phyloP scores from a whole-genome alignment of 805 yeast species.

The Tetrapisispora taiwanensis region DNA sequence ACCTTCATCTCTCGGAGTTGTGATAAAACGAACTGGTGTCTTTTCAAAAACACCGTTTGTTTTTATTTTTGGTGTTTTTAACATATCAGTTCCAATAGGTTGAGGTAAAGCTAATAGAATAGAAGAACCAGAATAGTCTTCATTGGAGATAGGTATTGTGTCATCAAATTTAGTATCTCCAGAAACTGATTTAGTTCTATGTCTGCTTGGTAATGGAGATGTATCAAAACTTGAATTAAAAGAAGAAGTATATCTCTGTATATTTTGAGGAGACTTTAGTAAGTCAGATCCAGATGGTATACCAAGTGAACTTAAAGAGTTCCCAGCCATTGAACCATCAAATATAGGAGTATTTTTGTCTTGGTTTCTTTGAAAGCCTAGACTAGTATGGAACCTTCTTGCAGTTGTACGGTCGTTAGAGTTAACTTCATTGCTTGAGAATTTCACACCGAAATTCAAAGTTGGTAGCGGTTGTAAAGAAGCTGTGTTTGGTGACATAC shows the following conservation, averaged over 20 bases:
- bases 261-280: conserved; percentile 16
- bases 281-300: background rate
- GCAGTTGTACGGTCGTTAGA: background rate
- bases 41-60: conserved; percentile 12
- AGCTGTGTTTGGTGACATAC: conserved; percentile 2
- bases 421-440: background rate
- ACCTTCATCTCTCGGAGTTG: conserved; percentile 20
- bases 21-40: conserved; percentile 16
- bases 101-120: conserved; percentile 9
- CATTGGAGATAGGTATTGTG: conserved; percentile 9
- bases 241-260: conserved; percentile 25
- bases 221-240: conserved; percentile 27
- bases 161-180: background rate
- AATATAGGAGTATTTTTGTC: background rate
- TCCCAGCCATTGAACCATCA: background rate
- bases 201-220: conserved; percentile 15
- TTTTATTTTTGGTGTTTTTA: conserved; percentile 18
- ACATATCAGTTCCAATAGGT: conserved; percentile 7
- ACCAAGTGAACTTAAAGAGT: background rate
- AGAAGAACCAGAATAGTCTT: conserved; percentile 25
- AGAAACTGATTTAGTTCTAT: background rate
- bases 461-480: conserved; percentile 1
- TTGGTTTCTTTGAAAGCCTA: conserved; percentile 1
- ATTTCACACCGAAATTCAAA: background rate
- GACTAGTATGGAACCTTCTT: background rate